These are phyloP conservation scores for Carex scoparia DNA, from an alignment of 176 grass and related monocot species.

Conservation along the genomic window DNA sequence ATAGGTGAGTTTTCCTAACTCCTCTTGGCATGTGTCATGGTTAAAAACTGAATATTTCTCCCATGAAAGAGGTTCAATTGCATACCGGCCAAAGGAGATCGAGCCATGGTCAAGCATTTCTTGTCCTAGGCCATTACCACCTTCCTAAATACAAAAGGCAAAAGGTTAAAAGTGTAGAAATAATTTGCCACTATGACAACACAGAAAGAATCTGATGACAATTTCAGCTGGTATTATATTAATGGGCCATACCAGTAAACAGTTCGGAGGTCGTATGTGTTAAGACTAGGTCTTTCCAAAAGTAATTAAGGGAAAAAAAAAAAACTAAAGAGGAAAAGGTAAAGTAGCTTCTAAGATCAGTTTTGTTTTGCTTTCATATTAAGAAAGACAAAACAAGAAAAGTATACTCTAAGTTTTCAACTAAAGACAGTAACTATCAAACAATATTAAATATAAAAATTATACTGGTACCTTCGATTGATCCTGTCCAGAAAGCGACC, in stretches of 20 bases:
- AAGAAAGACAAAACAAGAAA: conserved; percentile 7
- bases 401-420: conserved; percentile 17
- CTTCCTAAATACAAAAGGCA: conserved; percentile 8
- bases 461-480: conserved; percentile 17
- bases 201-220: not conserved
- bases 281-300: not conserved
- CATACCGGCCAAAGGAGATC: conserved; percentile 77
- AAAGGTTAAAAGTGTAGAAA: not conserved
- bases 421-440: conserved; percentile 18
- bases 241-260: not conserved
- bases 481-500: conserved; percentile 16
- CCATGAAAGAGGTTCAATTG: conserved; percentile 62
- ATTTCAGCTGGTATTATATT: not conserved
- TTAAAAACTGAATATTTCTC: conserved; percentile 69
- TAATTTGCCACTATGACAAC: not conserved
- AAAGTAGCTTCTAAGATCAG: conserved; percentile 21
- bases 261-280: not conserved
- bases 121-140: conserved; percentile 42
- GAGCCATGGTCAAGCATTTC: conserved; percentile 70
- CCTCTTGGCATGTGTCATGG: conserved; percentile 58
- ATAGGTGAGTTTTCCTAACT: conserved; percentile 48
- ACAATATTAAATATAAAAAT: conserved; percentile 15
- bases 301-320: not conserved
- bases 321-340: not conserved
- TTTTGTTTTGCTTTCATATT: not conserved